Evolutionary conservation across 139 green algal genomes (phyloP), one percentile per base, ranked within the genome.

Genomic region (Chlorella ohadii): DNA sequence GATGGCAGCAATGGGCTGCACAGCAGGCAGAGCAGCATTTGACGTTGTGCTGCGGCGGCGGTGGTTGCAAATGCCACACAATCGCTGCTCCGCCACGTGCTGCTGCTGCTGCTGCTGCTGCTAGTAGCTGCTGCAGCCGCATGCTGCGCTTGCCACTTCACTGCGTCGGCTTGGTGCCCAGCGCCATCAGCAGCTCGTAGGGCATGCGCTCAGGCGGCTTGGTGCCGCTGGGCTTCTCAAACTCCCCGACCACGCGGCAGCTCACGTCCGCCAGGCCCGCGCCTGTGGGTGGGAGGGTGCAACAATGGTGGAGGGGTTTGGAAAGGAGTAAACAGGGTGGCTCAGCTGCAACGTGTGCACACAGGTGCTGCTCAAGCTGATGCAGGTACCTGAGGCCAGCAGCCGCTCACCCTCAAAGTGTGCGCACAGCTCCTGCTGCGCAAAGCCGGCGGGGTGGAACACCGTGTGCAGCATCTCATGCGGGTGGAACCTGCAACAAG

Each of bases 151-250:
- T 11, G 11, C 44, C 11, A 11, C 6, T 6, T 55, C 44, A 55
- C 44, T 55, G 44, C 44, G 44, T 11, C 44, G n/a, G 31, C n/a
- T 74, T 74, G 34, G 34, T 74, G 6, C 67, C 67, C 67, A 74
- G 34, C 12, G 67, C 67, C 67, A 74, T 74, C n/a, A 74, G 67
- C 67, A 74, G 67, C 31, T 47, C 67, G 16, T 27, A 74, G 31
- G 31, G 23, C 67, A 74, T 74, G 6, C 23, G 7, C 67, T 74
- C 23, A n/a, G 25, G 31, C 67, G 67, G 67, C 23, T 74, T 47
- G 67, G 31, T n/a, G 6, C 31, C 67, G 6, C 34, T 44, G 31
- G 67, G 67, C 36, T 74, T 74, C 67, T 74, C 15, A 27, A 74
- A 74, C 16, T n/a, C 33, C n/a, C 16, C 36, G 31, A 74, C 33